Evolutionary conservation across 805 yeast species (phyloP), one percentile per base, ranked within the genome.

Genomic region (Martiniozyma abietophila): DNA sequence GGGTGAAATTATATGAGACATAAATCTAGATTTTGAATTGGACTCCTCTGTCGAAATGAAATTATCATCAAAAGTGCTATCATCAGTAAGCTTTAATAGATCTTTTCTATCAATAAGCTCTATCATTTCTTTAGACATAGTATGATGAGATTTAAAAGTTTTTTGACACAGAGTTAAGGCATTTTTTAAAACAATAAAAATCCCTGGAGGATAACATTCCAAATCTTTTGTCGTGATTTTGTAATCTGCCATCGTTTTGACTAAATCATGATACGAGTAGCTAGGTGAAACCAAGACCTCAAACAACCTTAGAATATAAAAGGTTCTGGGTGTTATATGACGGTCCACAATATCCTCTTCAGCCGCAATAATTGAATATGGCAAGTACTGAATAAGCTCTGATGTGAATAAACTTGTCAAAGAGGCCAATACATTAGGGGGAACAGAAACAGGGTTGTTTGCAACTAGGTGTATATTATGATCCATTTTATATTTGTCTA

Each of bases 131-230:
- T 38, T 31, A 1, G 48, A 44, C 8, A 42, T 45, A 33, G 56
- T 65, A 72, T 67, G 71, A 25, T 60, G 69, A 23, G 64, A 65
- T 2, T 68, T 68, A 1, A 75, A 65, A 18, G 56, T 62, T 35
- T 65, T 71, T 54, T 70, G 83, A 47, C 76, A 67, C 32, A 51
- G 49, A 46, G 66, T 62, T 12, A 80, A 55, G 1, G 76, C 69
- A 39, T 76, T 85, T 41, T 71, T 72, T 31, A 88, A 54, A 1
- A 94, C 84, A 4, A 80, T 54, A 21, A 69, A 56, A 1, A 86
- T 62, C 0, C 95, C 95, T 3, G 74, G 56, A 0, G 95, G 95
- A 45, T 67, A 80, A 0, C 85, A 69, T 26, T 80, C 82, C 5
- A 85, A 53, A 31, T 69, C 74, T 4, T 58, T 53, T 14, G 59